Evolutionary conservation across 192 early-diverging fungal species (phyloP), one percentile per base, ranked within the genome.

Genomic region (Coemansia sp.): DNA sequence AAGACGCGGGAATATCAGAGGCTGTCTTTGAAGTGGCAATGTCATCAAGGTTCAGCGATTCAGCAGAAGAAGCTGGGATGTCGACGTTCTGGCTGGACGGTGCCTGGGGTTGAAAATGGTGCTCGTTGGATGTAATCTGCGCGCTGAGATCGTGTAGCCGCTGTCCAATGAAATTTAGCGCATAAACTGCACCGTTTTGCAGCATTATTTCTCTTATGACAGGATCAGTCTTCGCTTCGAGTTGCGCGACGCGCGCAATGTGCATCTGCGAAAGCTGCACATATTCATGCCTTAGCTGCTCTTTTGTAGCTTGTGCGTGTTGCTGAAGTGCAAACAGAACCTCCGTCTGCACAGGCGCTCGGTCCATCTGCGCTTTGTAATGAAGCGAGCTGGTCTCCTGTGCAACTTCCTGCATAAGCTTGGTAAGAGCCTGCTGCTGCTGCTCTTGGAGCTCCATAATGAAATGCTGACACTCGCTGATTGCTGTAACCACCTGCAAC

Each of bases 181-280:
- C 79, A 46, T 56, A 73, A 2, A 60, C 70, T 2, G 75, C 25
- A 8, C 79, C 79, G 20, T 57, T 65, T 29, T 61, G 74, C 51
- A 75, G 14, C 33, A 82, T 53, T 5, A 76, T 82, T 23, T 76
- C 74, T 52, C 64, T 66, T 50, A 82, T 76, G 2, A 82, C 74
- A 0, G 79, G 79, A 32, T 82, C 79, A 8, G 73, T 54, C 25
- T 66, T 66, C 53, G 67, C 55, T 50, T 82, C 79, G 21, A 82
- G 67, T 30, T 66, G 79, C 0, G 64, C 67, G 27, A 82, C 72
- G 50, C 76, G 64, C 9, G 63, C 36, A 6, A 71, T 62, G 21
- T 76, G 74, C 23, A 57, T 51, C 53, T 82, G 70, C 6, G 59
- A 33, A 0, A 63, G 42, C 71, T 76, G 79, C 20, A 67, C 32